Evolutionary conservation across 2,329 filamentous ascomycete species (phyloP).

Genomic region (Apiospora arundinis): DNA sequence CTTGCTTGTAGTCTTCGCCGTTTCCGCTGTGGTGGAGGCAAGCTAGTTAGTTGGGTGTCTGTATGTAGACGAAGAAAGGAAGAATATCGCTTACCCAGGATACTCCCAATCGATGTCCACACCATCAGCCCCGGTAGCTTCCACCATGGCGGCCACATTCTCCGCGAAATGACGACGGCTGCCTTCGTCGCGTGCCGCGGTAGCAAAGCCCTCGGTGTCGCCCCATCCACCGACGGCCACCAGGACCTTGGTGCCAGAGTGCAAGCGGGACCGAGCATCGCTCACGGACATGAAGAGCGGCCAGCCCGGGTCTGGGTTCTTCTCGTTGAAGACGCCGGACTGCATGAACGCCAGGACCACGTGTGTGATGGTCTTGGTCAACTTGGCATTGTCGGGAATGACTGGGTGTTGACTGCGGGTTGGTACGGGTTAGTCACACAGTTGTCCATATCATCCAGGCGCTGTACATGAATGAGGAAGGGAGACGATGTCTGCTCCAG

Average conservation of each 20-base stretch:
- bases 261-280: constrained; percentile 59
- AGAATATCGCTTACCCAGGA: constrained; percentile 33
- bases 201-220: constrained; percentile 62
- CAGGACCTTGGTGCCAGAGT: constrained; percentile 62
- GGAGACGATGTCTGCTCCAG: no score
- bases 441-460: neutral
- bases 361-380: constrained; percentile 54
- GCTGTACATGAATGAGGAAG: no score
- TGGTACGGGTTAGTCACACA: neutral
- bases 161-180: constrained; percentile 59
- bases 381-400: constrained; percentile 30
- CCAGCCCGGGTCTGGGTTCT: constrained; percentile 49
- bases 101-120: constrained; percentile 73
- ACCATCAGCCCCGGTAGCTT: constrained; percentile 64
- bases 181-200: constrained; percentile 52
- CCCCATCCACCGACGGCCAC: constrained; percentile 72
- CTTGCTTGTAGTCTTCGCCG: constrained; percentile 69
- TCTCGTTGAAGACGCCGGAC: constrained; percentile 55
- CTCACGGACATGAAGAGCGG: constrained; percentile 59
- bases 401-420: constrained; percentile 37
- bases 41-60: no score
- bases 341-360: constrained; percentile 62
- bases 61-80: neutral
- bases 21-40: constrained; percentile 58
- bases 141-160: constrained; percentile 62